Conservation (phyloP, 2,329 filamentous ascomycete species). For the Botrytis paeoniae region DNA sequence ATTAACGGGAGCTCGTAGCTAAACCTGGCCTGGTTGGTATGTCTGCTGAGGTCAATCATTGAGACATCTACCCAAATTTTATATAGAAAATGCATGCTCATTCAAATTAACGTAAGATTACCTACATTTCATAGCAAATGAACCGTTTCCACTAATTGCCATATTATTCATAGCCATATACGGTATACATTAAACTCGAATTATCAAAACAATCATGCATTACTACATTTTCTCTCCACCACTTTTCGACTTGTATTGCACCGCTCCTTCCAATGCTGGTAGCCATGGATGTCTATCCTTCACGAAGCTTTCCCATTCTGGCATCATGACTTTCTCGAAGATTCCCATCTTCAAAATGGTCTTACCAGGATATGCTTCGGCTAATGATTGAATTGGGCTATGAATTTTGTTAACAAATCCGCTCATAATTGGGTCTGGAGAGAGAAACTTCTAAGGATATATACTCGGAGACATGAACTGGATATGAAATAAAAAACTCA, state of each 20-base stretch:
- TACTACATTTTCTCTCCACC: conserved; percentile 22
- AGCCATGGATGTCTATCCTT: conserved; percentile 44
- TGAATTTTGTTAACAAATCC: not conserved
- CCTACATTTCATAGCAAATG: not conserved
- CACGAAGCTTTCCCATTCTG: conserved; percentile 46
- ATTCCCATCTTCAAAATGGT: conserved; percentile 51
- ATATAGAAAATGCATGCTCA: not conserved
- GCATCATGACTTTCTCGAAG: conserved; percentile 46
- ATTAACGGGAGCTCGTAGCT: too few species aligned
- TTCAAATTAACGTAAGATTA: not conserved
- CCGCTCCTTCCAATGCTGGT: conserved; percentile 20
- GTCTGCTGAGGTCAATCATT: not conserved
- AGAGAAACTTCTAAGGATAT: not conserved
- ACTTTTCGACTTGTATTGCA: conserved; percentile 25
- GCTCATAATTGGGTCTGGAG: not conserved
- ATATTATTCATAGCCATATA: not conserved
- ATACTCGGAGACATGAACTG: not conserved
- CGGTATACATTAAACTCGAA: not conserved
- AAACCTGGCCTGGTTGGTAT: too few species aligned
- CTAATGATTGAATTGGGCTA: conserved; percentile 48
- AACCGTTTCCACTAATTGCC: not conserved
- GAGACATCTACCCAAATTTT: not conserved
- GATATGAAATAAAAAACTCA: conserved; percentile 35
- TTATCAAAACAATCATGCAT: not conserved
- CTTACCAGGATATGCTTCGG: conserved; percentile 42